These are phyloP conservation scores for Blastomyces gilchristii DNA, from an alignment of 2,329 filamentous ascomycete genomes.

Conservation along the genomic window DNA sequence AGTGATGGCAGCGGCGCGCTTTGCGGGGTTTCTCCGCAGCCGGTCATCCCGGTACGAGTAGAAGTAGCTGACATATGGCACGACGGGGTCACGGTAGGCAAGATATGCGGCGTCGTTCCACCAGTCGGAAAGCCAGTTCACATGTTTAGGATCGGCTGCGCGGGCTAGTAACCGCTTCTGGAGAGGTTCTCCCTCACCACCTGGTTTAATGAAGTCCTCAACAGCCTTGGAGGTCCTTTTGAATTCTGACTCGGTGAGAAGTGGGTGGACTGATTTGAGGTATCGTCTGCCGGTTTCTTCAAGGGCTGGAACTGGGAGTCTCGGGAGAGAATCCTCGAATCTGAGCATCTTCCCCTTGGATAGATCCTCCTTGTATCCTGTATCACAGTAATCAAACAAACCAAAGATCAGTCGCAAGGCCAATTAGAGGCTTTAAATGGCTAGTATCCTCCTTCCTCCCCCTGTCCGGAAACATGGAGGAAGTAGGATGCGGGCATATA, in stretches of 20 bases:
- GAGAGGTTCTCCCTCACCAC: slow-evolving; percentile 67
- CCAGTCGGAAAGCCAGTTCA: slow-evolving; percentile 97
- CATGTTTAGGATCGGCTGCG: slow-evolving; percentile 65
- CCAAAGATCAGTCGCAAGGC: slow-evolving; percentile 6
- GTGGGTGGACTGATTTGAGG: slow-evolving; percentile 56
- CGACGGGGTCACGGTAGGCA: slow-evolving; percentile 83
- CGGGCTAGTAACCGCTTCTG: slow-evolving; percentile 78
- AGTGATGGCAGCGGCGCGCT: slow-evolving; percentile 83
- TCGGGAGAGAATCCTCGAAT: slow-evolving; percentile 56
- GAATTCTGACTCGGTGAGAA: slow-evolving; percentile 50
- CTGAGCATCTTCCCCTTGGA: slow-evolving; percentile 55
- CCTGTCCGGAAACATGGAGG: slow-evolving; percentile 1
- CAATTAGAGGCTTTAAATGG: slow-evolving; percentile 10
- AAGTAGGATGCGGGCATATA: not conserved
- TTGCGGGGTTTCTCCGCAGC: slow-evolving; percentile 73
- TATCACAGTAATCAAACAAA: not conserved
- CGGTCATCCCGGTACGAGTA: slow-evolving; percentile 96
- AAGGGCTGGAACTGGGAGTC: slow-evolving; percentile 52
- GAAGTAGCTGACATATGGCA: slow-evolving; percentile 98
- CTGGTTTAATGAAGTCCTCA: slow-evolving; percentile 78
- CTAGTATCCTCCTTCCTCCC: not conserved
- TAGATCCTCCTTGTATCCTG: slow-evolving; percentile 55
- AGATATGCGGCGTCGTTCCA: slow-evolving; percentile 96
- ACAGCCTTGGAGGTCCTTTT: slow-evolving; percentile 65
- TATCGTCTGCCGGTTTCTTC: slow-evolving; percentile 56